Conservation (phyloP, 129 eudicot genomes). For the Artemisia tridentata region DNA sequence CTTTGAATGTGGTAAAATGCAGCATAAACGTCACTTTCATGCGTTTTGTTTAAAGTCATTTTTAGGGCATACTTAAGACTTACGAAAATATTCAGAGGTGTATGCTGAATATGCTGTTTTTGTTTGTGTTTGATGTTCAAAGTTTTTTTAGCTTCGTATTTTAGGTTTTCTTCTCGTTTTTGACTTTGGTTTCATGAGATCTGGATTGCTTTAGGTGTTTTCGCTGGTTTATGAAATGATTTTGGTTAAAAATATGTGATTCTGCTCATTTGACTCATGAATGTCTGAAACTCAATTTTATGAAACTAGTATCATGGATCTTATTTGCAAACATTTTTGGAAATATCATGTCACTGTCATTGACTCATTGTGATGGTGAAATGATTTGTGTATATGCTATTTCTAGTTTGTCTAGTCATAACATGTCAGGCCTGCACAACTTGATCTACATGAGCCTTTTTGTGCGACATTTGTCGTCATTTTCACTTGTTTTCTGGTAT, state of each 20-base stretch:
- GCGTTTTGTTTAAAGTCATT: background rate
- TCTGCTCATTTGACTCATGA: background rate
- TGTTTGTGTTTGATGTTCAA: background rate
- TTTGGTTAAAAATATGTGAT: background rate
- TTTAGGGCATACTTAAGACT: background rate
- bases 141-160: background rate
- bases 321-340: background rate
- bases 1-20: no score
- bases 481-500: conserved; percentile 7
- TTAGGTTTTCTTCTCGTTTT: no score
- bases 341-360: background rate
- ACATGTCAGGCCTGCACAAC: conserved; percentile 17
- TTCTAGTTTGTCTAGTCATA: conserved; percentile 7
- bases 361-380: conserved; percentile 5
- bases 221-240: background rate
- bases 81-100: no score
- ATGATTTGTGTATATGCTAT: background rate
- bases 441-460: conserved; percentile 19
- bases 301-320: background rate
- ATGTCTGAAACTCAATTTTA: conserved; percentile 7
- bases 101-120: no score
- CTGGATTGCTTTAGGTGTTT: conserved; percentile 10
- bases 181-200: conserved; percentile 15
- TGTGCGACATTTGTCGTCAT: conserved; percentile 4
- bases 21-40: background rate